Conservation (phyloP, 306 rosid species). For the Dryas drummondii region DNA sequence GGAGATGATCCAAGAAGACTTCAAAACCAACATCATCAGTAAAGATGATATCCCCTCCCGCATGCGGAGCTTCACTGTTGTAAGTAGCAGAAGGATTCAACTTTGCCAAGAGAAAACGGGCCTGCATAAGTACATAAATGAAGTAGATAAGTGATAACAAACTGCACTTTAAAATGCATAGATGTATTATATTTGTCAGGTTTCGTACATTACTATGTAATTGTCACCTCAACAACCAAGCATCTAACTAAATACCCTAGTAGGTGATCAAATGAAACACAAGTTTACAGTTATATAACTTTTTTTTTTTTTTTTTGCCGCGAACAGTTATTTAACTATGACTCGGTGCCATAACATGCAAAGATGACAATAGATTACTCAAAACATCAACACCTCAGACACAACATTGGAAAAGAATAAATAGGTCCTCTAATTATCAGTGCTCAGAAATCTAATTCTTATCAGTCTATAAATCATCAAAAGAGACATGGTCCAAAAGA, state of each 20-base stretch:
- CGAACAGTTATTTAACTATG: neutral
- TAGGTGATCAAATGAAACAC: neutral
- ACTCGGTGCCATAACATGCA: neutral
- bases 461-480: neutral
- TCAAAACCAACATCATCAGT: constrained; percentile 95
- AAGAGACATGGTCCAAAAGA: neutral
- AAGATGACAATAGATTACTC: neutral
- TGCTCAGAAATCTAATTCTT: neutral
- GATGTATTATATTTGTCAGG: no score
- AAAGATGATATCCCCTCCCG: constrained; percentile 88
- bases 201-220: no score
- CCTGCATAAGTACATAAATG: constrained; percentile 41
- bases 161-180: neutral
- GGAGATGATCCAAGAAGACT: constrained; percentile 93
- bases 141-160: constrained; percentile 8
- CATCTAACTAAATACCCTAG: neutral
- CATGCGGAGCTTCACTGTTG: constrained; percentile 61
- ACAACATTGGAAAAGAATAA: neutral
- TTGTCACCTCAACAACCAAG: neutral
- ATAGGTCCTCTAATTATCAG: neutral
- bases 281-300: neutral
- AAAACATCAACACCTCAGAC: neutral
- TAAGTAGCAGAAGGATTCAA: constrained; percentile 91
- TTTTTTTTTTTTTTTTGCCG: no score
- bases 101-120: constrained; percentile 88